phyloP scores from a whole-genome alignment of 257 asterid species.

The Gentiana straminea region DNA sequence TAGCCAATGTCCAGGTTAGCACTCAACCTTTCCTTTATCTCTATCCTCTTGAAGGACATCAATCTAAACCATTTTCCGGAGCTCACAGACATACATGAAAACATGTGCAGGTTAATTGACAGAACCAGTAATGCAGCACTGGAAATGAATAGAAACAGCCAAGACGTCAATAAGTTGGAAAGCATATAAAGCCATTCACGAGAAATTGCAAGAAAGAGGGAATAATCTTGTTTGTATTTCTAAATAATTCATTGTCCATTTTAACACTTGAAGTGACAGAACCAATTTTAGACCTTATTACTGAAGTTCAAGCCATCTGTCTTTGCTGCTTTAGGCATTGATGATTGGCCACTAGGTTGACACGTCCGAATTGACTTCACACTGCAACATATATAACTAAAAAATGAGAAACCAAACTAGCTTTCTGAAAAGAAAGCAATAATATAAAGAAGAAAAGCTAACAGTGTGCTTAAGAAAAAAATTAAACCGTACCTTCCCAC shows the following conservation, averaged over 20 bases:
- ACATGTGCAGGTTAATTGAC: too few relatives aligned
- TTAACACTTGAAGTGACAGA: neutral
- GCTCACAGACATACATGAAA: too few relatives aligned
- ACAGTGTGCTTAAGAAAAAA: neutral
- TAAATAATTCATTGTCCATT: neutral
- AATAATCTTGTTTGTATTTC: neutral
- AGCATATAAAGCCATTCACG: neutral
- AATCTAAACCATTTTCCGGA: too few relatives aligned
- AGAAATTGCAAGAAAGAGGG: neutral
- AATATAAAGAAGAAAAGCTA: neutral
- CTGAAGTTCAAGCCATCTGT: slow-evolving; percentile 46
- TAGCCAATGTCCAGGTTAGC: too few relatives aligned
- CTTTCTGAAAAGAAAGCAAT: neutral
- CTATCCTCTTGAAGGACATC: too few relatives aligned
- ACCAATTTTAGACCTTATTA: slow-evolving; percentile 48
- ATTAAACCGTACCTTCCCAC: slow-evolving; percentile 55
- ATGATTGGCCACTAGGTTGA: slow-evolving; percentile 50
- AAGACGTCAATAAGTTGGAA: neutral
- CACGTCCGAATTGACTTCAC: slow-evolving; percentile 90
- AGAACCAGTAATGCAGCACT: too few relatives aligned
- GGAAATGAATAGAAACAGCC: too few relatives aligned
- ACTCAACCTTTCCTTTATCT: too few relatives aligned
- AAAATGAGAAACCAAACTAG: slow-evolving; percentile 10
- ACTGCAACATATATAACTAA: slow-evolving; percentile 30
- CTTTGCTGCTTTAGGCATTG: slow-evolving; percentile 50